Base-by-base conservation (phyloP, 192 early-diverging fungal genomes). In the Umbelopsis sp. region DNA sequence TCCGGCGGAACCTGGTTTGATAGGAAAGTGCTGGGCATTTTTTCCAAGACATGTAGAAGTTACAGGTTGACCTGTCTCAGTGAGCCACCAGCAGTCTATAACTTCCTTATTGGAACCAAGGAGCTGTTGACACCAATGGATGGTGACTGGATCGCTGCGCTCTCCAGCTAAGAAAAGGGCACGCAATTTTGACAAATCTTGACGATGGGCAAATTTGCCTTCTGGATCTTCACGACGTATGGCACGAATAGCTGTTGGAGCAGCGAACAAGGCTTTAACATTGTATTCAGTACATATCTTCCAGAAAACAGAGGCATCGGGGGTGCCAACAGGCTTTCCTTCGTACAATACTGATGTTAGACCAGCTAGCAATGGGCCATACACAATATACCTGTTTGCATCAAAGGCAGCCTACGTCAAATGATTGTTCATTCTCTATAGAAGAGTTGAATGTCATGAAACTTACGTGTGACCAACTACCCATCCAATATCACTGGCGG, bases 71-170 rank as follows among this genome's bases (percentile, higher is more conserved):
- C 95, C 94, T 45, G 89, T 70, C 69, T 96, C 95, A 0, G 95
- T 95, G 53, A 92, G 91, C 95, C 95, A 97, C 78, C 89, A 97
- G 72, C 94, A 91, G 80, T 97, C 95, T 68, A 90, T 87, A 7
- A 95, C 85, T 26, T 43, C 44, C 45, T 88, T 85, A 7, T 83
- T 75, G 26, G 77, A 68, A 1, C 73, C 73, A 49, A 90, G 85
- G 26, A 84, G 68, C 17, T 77, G 34, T 38, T 77, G 77, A 72
- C 78, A 82, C 59, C 87, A 89, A 38, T 73, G 75, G 31, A 93
- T 86, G 26, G 93, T 95, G 62, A 91, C 95, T 3, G 90, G 85
- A 67, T 94, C 92, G 54, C 89, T 91, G 25, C 94, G 86, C 74
- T 97, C 95, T 17, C 95, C 95, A 0, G 93, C 94, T 68, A 95